A percentile compares a stretch with the other conserved stretches of the same genome.
phyloP scores from a whole-genome alignment of 2,329 filamentous ascomycete genomes.

The Elsinoe fawcettii region DNA sequence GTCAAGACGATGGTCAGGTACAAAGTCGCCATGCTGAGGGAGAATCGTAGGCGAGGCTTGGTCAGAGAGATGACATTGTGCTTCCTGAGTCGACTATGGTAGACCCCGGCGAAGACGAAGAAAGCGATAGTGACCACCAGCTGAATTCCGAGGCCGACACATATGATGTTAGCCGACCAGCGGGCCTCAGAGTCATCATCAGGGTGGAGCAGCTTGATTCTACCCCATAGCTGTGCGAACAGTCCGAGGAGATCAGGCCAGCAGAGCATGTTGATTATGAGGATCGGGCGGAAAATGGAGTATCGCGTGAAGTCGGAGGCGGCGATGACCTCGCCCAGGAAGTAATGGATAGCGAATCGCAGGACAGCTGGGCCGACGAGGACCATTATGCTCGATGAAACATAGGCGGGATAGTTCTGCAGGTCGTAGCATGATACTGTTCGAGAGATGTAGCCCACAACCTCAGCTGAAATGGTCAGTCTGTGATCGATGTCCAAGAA shows the following conservation, averaged over 20 bases:
- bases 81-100: conserved; percentile 39
- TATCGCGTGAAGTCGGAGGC: conserved; percentile 36
- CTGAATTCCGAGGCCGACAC: conserved; percentile 50
- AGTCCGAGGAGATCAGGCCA: conserved; percentile 26
- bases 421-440: conserved; percentile 24
- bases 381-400: conserved; percentile 39
- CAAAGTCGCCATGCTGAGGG: conserved; percentile 27
- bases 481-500: conserved; percentile 10
- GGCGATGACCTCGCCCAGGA: conserved; percentile 39
- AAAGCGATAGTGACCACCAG: conserved; percentile 52
- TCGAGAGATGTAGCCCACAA: conserved; percentile 36
- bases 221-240: conserved; percentile 6
- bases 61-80: conserved; percentile 2
- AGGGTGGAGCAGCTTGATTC: conserved; percentile 8
- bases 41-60: conserved; percentile 1
- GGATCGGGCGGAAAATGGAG: conserved; percentile 37
- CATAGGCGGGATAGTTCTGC: conserved; percentile 31
- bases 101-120: conserved; percentile 40
- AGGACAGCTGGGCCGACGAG: conserved; percentile 43
- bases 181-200: conserved; percentile 29
- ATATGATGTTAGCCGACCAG: conserved; percentile 41
- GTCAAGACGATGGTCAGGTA: conserved; percentile 36
- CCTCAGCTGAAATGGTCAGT: conserved; percentile 33
- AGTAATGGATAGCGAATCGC: conserved; percentile 47
- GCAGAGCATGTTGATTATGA: conserved; percentile 50